Conservation (phyloP, 495 filamentous ascomycete genomes). For the Bacidia rubella region DNA sequence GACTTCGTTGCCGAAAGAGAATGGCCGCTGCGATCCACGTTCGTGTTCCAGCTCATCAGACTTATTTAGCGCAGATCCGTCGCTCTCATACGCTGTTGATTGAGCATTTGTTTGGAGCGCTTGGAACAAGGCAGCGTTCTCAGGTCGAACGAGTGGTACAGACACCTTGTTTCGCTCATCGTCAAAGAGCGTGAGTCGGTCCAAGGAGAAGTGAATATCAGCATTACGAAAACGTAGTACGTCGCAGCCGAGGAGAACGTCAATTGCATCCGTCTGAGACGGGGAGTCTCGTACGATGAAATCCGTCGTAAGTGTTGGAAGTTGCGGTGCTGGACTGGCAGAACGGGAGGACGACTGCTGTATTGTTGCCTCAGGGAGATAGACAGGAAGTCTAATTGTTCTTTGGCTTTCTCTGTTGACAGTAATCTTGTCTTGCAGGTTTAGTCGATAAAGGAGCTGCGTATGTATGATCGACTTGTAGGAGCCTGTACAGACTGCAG, state of each 20-base stretch:
- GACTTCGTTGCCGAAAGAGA: constrained; percentile 2
- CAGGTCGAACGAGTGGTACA: constrained; percentile 86
- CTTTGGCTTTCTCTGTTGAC: constrained; percentile 45
- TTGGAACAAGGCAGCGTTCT: constrained; percentile 70
- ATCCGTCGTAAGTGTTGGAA: constrained; percentile 62
- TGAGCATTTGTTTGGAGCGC: constrained; percentile 45
- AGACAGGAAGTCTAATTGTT: constrained; percentile 65
- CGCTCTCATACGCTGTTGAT: not conserved
- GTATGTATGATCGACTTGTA: constrained; percentile 67
- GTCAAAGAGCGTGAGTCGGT: constrained; percentile 72
- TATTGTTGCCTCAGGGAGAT: constrained; percentile 80
- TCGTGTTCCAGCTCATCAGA: not conserved
- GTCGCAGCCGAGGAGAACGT: constrained; percentile 79
- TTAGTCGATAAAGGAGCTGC: constrained; percentile 57
- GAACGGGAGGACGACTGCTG: constrained; percentile 60
- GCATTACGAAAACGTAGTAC: constrained; percentile 74
- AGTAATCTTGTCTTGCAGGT: constrained; percentile 51
- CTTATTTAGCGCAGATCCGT: not conserved
- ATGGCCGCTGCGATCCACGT: not conserved
- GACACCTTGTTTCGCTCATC: constrained; percentile 80
- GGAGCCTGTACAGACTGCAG: constrained; percentile 83
- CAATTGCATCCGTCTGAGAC: constrained; percentile 42
- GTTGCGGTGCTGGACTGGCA: constrained; percentile 58
- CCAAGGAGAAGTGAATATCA: constrained; percentile 85
- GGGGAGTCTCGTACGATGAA: constrained; percentile 58